Percentiles rank a stretch among this genome's conserved stretches.
Conservation (phyloP, 2,329 filamentous ascomycete genomes). For the Ceratocystis variospora region DNA sequence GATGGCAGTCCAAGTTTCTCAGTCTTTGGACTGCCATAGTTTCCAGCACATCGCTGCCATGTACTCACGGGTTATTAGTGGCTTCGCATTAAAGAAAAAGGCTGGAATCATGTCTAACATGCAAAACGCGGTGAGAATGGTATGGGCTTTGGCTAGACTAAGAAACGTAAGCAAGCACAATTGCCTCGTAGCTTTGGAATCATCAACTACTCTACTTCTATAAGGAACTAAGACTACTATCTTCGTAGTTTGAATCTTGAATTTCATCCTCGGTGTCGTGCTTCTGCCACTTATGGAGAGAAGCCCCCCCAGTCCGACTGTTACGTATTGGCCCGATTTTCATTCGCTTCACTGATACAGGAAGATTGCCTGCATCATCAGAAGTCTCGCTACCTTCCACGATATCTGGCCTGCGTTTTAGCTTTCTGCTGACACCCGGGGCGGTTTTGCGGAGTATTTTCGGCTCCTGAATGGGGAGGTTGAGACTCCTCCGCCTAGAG, state of each 20-base stretch:
- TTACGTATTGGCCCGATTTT: neutral
- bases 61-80: no score
- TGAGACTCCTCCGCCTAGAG: neutral
- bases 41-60: neutral
- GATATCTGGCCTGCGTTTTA: neutral
- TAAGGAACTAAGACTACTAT: neutral
- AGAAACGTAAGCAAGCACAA: neutral
- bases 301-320: no score
- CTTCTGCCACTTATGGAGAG: neutral
- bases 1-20: no score
- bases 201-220: neutral
- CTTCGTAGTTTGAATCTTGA: slow-evolving; percentile 7
- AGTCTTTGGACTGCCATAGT: neutral
- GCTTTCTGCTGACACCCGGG: neutral
- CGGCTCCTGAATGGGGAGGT: neutral
- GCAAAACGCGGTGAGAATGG: no score
- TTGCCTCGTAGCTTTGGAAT: neutral
- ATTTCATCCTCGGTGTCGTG: neutral
- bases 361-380: neutral
- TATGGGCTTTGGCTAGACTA: neutral
- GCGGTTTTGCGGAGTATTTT: neutral
- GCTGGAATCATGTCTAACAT: no score
- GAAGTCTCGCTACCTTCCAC: neutral
- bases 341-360: neutral
- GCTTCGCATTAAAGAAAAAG: no score